phyloP scores from a whole-genome alignment of 352 stramenopile genomes.

The Globisporangium nagaii region DNA sequence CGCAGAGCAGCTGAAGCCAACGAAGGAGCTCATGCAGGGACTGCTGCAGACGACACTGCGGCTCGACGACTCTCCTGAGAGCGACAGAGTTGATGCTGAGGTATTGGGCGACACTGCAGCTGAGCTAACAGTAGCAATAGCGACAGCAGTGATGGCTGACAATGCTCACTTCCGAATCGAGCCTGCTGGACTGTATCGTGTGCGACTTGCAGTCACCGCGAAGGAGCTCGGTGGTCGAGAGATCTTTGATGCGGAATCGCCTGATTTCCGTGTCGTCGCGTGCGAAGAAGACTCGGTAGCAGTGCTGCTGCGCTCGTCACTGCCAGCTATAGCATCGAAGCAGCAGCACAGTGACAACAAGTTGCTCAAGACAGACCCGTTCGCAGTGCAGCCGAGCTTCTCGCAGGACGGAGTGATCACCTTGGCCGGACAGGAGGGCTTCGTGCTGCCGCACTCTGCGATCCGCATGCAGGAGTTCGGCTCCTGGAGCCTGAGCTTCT shows the following conservation, averaged over 20 bases:
- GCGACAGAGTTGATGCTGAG: not conserved
- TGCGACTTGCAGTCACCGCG: slow-evolving; percentile 15
- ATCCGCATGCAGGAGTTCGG: slow-evolving; percentile 31
- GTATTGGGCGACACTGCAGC: not conserved
- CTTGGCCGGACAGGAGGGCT: slow-evolving; percentile 37
- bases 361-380: not conserved
- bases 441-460: slow-evolving; percentile 32
- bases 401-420: slow-evolving; percentile 41
- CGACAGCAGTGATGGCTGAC: not conserved
- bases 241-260: slow-evolving; percentile 7
- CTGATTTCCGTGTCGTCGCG: slow-evolving; percentile 6
- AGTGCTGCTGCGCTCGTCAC: slow-evolving; percentile 3
- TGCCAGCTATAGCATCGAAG: not conserved
- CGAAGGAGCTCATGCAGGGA: slow-evolving; percentile 36
- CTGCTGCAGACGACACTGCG: slow-evolving; percentile 24
- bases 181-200: slow-evolving; percentile 20
- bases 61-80: slow-evolving; percentile 1
- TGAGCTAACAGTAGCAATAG: not conserved
- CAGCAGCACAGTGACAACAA: not conserved
- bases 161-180: slow-evolving; percentile 29
- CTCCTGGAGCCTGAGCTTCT: slow-evolving; percentile 67
- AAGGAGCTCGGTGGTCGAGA: not conserved
- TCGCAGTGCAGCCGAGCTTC: slow-evolving; percentile 22
- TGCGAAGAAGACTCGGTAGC: slow-evolving; percentile 5
- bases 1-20: slow-evolving; percentile 23